Base-by-base conservation (phyloP, 352 stramenopile genomes). In the Globisporangium parvum region DNA sequence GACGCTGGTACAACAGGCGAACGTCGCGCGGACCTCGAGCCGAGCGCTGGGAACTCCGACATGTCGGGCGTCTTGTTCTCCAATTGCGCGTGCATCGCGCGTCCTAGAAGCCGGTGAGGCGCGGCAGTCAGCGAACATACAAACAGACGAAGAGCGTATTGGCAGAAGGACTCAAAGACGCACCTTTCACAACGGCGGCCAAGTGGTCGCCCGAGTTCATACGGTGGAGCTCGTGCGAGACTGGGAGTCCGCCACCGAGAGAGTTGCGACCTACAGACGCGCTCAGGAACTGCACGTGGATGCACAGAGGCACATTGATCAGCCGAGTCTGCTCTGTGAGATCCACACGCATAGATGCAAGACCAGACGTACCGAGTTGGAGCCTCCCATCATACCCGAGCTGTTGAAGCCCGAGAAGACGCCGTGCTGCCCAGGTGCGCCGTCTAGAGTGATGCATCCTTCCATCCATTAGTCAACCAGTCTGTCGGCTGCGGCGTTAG, bases 21-120 rank as follows among this genome's bases (percentile, higher is more conserved):
- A 20, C 11, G n/a, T 15, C 26, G 18, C 69, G 31, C 31, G 31
- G 12, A 88, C 78, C 78, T 72, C 10, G 79, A 79, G 10, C 77
- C 72, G 6, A 93, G 62, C 12, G 79, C 83, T 45, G 83, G 83
- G 59, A 93, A 93, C 39, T 93, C 83, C 3, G 83, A 91, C 77
- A 93, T 88, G 62, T 93, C 83, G 2, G 83, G 83, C 3, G 78
- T 73, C 53, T 88, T 91, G 57, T 76, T 87, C 48, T 91, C 80
- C 3, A 60, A 53, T 23, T 68, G 62, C 47, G 79, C 17, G 37
- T 76, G 77, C 28, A 87, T 81, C 57, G 52, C 73, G 24, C 77
- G 71, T 55, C 73, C 80, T 87, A 6, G 64, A 51, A 44, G n/a
- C 24, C 23, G 28, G 44, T 18, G 8, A 24, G 6, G 3, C 26